phyloP scores from a whole-genome alignment of 1,139 yeast genomes.

The Candida glucosophila region DNA sequence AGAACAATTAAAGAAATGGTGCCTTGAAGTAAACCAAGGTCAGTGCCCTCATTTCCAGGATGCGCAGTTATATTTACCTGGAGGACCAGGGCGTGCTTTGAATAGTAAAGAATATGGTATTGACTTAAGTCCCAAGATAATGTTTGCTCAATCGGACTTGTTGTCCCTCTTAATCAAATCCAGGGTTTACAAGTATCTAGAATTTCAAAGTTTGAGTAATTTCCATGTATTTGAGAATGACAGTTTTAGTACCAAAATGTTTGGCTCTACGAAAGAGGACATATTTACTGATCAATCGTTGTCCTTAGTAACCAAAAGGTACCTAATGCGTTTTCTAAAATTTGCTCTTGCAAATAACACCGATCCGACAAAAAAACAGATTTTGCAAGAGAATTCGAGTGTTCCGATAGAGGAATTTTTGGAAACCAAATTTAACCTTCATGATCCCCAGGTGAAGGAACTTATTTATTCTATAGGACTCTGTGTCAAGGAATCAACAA shows the following conservation, averaged over 20 bases:
- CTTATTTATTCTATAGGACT: constrained; percentile 81
- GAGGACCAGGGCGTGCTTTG: constrained; percentile 33
- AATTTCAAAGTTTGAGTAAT: constrained; percentile 79
- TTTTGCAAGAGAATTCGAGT: constrained; percentile 49
- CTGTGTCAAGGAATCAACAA: constrained; percentile 49
- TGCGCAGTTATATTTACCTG: constrained; percentile 69
- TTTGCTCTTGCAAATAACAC: constrained; percentile 69
- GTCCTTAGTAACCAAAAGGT: constrained; percentile 68
- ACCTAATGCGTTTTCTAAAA: constrained; percentile 86
- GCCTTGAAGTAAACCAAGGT: constrained; percentile 50
- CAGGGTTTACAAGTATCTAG: constrained; percentile 83
- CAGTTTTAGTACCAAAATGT: constrained; percentile 67
- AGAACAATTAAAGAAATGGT: constrained; percentile 81
- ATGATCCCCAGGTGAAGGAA: constrained; percentile 69
- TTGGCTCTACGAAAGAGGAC: constrained; percentile 75
- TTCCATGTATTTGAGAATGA: constrained; percentile 92
- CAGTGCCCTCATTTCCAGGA: constrained; percentile 44
- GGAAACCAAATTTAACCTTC: constrained; percentile 57
- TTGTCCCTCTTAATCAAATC: constrained; percentile 70
- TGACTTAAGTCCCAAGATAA: constrained; percentile 79
- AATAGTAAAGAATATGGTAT: constrained; percentile 74
- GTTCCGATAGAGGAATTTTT: constrained; percentile 54
- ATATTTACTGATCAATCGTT: constrained; percentile 86
- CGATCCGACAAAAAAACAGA: constrained; percentile 33
- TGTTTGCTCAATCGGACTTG: constrained; percentile 85